Evolutionary conservation across 2,329 filamentous ascomycete genomes (phyloP), one percentile per base, ranked within the genome.

Genomic region (Colletotrichum higginsianum): DNA sequence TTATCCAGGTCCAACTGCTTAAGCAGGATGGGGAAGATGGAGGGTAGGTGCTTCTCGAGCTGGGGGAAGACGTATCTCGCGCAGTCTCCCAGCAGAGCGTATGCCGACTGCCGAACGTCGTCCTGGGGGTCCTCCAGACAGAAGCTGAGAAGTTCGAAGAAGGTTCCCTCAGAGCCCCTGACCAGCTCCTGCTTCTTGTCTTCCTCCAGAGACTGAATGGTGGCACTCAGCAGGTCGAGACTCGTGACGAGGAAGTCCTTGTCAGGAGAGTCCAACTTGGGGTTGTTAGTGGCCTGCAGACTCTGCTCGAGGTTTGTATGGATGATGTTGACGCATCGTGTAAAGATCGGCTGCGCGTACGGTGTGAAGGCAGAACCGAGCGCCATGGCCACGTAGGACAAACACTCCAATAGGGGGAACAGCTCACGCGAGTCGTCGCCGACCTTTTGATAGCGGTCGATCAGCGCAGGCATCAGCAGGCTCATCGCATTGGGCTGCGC

Each of bases 241-340:
- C 95, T 98, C 40, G 96, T 98, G 58, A 99, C 93, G 73, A 98
- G 86, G 84, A 98, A 99, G 82, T 99, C 96, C 85, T 98, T 98
- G 82, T 98, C 95, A 1, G 96, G 96, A 61, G 89, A 86, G 69
- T 98, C 95, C 49, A 93, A 82, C 11, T 86, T 85, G 5, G 89
- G 85, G 78, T 96, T 93, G 75, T 89, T 90, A 53, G 88, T 88
- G 6, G 93, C 91, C 8, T 90, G 88, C 67, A 95, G 83, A 61
- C 92, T 91, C 75, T 96, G 93, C 82, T 98, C 92, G 40, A 99
- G 87, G 77, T 98, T 98, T 77, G 92, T 89, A 79, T 97, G 95
- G 76, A 99, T 96, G 77, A 99, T 95, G 81, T 92, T 92, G 79
- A 96, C 92, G 80, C 96, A 98, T 74, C 96, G 90, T 66, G 88